Evolutionary conservation across 179 eudicot genomes (phyloP).

Genomic region (Heliamphora ciliata): DNA sequence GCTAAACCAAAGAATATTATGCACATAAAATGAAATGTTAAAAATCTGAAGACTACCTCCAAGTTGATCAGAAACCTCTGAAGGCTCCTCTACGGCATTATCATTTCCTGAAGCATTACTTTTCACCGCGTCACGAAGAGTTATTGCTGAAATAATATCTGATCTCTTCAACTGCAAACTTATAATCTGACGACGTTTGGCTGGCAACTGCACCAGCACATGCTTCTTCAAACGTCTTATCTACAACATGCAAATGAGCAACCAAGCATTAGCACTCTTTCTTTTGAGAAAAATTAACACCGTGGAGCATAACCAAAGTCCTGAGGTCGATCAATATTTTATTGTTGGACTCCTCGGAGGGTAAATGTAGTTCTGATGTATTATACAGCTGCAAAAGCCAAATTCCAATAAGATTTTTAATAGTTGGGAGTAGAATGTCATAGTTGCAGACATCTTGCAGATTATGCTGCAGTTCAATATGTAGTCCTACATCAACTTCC

Average conservation of each 20-base stretch:
- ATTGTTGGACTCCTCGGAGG: background rate
- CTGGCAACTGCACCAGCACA: conserved; percentile 75
- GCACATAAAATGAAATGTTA: background rate
- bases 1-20: conserved; percentile 7
- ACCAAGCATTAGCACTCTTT: background rate
- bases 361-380: background rate
- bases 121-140: conserved; percentile 25
- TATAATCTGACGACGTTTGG: conserved; percentile 85
- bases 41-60: conserved; percentile 31
- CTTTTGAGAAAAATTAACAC: background rate
- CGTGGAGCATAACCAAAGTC: background rate
- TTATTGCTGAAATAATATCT: conserved; percentile 59
- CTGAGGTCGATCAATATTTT: background rate
- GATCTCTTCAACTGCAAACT: conserved; percentile 56
- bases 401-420: background rate
- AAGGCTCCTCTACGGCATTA: conserved; percentile 32
- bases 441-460: background rate
- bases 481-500: background rate
- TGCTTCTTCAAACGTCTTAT: conserved; percentile 95
- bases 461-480: background rate
- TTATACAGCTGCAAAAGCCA: background rate
- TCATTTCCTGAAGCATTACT: conserved; percentile 24
- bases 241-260: conserved; percentile 34
- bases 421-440: background rate
- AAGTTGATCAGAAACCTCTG: conserved; percentile 31